Base-by-base conservation (phyloP, 306 rosid genomes). In the Cicer judaicum region DNA sequence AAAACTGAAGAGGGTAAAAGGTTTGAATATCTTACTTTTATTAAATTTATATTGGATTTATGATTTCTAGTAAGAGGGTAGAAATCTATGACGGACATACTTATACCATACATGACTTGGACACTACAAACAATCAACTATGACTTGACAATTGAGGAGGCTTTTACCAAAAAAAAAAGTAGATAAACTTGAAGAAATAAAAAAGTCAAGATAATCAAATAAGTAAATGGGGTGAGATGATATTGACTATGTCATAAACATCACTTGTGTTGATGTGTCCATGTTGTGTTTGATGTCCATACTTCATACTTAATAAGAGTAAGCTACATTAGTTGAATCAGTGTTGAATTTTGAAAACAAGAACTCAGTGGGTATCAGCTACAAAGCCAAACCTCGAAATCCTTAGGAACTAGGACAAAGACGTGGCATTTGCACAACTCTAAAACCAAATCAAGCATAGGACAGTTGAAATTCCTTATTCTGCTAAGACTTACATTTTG, bases 401-500 rank as follows among this genome's bases (percentile, higher is more conserved):
- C 34, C 24, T 44, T 36, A 38, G 34, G 43, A 77, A 57, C 59
- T 12, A n/a, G 59, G 38, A 57, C n/a, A 39, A 50, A 62, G 8
- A 38, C 40, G n/a, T 29, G 24, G 38, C 59, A 74, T 55, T 55
- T 64, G 19, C 67, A 47, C 15, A 83, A 75, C 50, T 77, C n/a
- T 74, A 61, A 76, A 84, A 42, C 61, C 15, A 57, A 39, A 75
- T n/a, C 7, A 15, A 34, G 21, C 61, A 72, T 16, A 55, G 10
- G 11, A 48, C 41, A 19, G 13, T 21, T 68, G 63, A 60, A 61
- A 52, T 80, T 80, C 38, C 69, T 36, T 24, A 76, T 43, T 34
- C 34, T 44, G 63, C 16, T 16, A 47, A 40, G 70, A 77, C 96
- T 85, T 80, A 94, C 98, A 83, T 68, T 83, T 67, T 92, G 96